phyloP scores from a whole-genome alignment of 495 filamentous ascomycete genomes.

The Trichocladium antarcticum region DNA sequence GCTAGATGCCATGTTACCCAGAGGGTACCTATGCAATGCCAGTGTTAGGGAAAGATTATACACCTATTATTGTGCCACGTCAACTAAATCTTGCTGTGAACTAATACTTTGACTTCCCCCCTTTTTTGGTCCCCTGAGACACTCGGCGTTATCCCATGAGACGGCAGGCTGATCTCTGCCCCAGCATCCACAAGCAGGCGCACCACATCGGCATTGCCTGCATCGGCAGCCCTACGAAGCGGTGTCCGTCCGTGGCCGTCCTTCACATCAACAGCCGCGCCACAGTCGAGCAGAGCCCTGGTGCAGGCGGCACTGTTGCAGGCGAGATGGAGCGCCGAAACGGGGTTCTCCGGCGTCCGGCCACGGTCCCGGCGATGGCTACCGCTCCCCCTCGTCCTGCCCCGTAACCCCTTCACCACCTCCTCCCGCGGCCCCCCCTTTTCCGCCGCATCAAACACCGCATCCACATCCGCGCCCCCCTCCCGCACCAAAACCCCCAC shows the following conservation, averaged over 20 bases:
- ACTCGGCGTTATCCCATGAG: constrained; percentile 4
- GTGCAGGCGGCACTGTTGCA: constrained; percentile 2
- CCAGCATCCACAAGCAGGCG: constrained; percentile 9
- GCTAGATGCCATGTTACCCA: too few species aligned
- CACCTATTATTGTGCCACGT: too few species aligned
- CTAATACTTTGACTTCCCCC: too few species aligned
- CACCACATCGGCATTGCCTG: constrained; percentile 6
- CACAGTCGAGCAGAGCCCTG: constrained; percentile 1
- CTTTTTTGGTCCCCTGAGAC: too few species aligned
- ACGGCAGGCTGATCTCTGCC: background rate
- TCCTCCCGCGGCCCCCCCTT: background rate
- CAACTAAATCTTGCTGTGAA: too few species aligned
- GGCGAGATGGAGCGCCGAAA: constrained; percentile 17
- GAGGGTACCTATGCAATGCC: too few species aligned
- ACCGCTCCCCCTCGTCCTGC: background rate
- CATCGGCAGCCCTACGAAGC: constrained; percentile 14
- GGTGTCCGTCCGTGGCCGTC: constrained; percentile 12
- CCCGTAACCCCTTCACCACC: background rate
- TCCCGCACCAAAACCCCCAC: constrained; percentile 9
- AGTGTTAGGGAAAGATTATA: too few species aligned
- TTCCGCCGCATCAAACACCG: constrained; percentile 3
- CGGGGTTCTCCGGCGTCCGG: background rate
- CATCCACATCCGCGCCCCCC: constrained; percentile 11
- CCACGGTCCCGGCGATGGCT: background rate
- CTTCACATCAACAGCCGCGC: constrained; percentile 1